Base-by-base conservation (phyloP, 305 asterid genomes). In the Salvia sclarea region DNA sequence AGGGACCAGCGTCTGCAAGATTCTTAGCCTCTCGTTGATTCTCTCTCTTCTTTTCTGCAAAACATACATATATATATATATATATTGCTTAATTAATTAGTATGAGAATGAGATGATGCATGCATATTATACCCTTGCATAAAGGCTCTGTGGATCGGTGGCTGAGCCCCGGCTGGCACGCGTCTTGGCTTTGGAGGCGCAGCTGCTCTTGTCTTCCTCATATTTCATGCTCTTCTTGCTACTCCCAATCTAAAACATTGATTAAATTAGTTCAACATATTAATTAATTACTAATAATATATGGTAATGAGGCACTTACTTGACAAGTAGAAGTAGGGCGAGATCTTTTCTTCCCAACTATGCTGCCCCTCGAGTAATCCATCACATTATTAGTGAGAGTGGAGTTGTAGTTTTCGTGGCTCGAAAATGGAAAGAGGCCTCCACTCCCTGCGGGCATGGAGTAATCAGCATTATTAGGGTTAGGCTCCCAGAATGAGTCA, bases 101-200 rank as follows among this genome's bases (percentile, higher is more conserved):
- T 13, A 5, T 25, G 38, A 24, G 41, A 13, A 13, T 8, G 12
- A 13, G 16, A 12, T 11, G 10, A 13, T 24, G 30, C 10, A 22
- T 49, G 4, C 4, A 14, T 55, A 5, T 40, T 33, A 12, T 58
- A 85, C 90, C 90, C 90, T 85, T 50, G 90, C 90, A 22, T 85
- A 85, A 58, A 82, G 82, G 87, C 85, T 83, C 66, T 79, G 85
- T 2, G 86, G 81, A 68, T 85, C 86, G 21, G 88, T 83, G 8
- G 84, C 89, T 7, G 86, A 71, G 33, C 87, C 90, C 70, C 85
- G 71, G 64, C 73, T 35, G 14, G 90, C 86, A 47, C 82, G 79
- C 47, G 77, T 38, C 64, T 65, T 1, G 66, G 55, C 56, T 61
- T 65, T 41, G 57, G 54, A 30, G 71, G 25, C 33, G 61, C 66